Base-by-base conservation (phyloP, 768 basidiomycete species). In the Rhodotorula taiwanensis region DNA sequence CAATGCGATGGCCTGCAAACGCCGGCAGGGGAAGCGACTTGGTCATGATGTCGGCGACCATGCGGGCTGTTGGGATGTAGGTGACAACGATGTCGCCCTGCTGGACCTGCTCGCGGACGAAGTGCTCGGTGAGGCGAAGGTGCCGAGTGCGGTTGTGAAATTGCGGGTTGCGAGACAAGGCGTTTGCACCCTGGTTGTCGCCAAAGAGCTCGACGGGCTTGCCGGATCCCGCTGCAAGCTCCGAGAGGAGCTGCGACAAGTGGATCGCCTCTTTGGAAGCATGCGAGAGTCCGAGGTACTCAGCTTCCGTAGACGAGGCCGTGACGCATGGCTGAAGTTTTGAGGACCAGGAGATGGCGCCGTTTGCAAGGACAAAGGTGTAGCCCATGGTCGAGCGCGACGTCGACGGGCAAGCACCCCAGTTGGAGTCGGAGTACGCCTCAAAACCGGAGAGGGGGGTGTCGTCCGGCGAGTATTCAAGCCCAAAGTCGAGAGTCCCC, bases 141-240 rank as follows among this genome's bases (percentile, higher is more conserved):
- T 79, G 79, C 53, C 78, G 77, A 21, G 76, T 75, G n/a, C 74
- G 70, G 4, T 71, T 47, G 44, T 78, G 75, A 62, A 74, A 74
- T 34, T 73, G 63, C 8, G 70, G 64, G 41, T 77, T 72, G 21
- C 73, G 67, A 0, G 74, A 54, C 23, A 78, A 60, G 1, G 74
- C 62, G 47, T 78, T 75, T 0, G 77, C 74, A 7, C 66, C 71
- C 48, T 75, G 69, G 41, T 76, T 77, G 66, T 77, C 72, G 53
- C 58, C 52, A 45, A 48, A 59, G 23, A 71, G 60, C n/a, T 39
- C 13, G 49, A 23, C 14, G 13, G 42, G 42, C 15, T 15, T 23
- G 44, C 20, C n/a, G 7, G 44, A 21, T 18, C 20, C 23, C 9
- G 23, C 5, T 7, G 20, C 44, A 23, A 45, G 44, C 44, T 45